phyloP scores from a whole-genome alignment of 148 eudicot species.

The Drosera capensis region DNA sequence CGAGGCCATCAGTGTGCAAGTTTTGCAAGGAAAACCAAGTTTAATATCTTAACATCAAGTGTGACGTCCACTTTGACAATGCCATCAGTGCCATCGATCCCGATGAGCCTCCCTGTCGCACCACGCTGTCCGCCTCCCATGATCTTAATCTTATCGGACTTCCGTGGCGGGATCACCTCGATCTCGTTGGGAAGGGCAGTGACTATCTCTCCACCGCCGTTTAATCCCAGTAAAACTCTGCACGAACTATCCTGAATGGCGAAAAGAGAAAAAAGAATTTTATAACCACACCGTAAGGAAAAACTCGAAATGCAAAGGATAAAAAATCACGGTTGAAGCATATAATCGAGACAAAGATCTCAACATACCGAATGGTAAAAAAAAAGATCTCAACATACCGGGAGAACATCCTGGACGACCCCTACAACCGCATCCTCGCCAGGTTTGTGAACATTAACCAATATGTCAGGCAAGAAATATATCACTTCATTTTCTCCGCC shows the following conservation, averaged over 20 bases:
- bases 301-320: not conserved
- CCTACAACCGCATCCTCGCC: conserved; percentile 59
- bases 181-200: conserved; percentile 51
- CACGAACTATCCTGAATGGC: conserved; percentile 72
- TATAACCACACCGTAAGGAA: not conserved
- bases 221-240: conserved; percentile 64
- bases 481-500: conserved; percentile 86
- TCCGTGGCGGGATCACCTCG: conserved; percentile 64
- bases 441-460: conserved; percentile 72
- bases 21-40: conserved; percentile 71
- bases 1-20: no score
- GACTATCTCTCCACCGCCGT: conserved; percentile 48
- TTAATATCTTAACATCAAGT: conserved; percentile 83
- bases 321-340: not conserved
- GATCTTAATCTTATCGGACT: conserved; percentile 76
- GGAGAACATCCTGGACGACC: conserved; percentile 68
- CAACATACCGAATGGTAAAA: not conserved
- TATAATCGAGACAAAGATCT: not conserved
- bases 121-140: conserved; percentile 92
- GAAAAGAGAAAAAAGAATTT: conserved; percentile 1
- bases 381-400: conserved; percentile 30
- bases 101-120: conserved; percentile 73
- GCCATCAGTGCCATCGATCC: conserved; percentile 86
- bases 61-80: conserved; percentile 85
- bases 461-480: conserved; percentile 73